Percentiles rank a stretch among this genome's conserved stretches.
Evolutionary conservation across 2,329 filamentous ascomycete genomes (phyloP).

Genomic region (Sclerotinia glacialis): DNA sequence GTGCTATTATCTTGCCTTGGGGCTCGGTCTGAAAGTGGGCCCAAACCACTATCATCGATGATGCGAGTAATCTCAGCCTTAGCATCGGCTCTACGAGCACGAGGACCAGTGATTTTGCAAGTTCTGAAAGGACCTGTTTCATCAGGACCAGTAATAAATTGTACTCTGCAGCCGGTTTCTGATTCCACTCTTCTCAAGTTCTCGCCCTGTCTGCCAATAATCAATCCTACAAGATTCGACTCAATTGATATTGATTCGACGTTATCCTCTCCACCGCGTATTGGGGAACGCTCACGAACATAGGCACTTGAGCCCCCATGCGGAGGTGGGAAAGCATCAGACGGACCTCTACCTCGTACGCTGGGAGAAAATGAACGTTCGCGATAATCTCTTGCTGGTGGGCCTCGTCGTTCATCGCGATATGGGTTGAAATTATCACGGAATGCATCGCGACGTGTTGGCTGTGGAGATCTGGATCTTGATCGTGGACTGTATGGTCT

Average conservation of each 20-base stretch:
- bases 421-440: slow-evolving; percentile 79
- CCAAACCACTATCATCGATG: slow-evolving; percentile 77
- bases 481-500: slow-evolving; percentile 62
- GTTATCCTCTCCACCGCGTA: slow-evolving; percentile 56
- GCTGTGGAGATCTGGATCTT: slow-evolving; percentile 71
- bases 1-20: slow-evolving; percentile 38
- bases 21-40: slow-evolving; percentile 42
- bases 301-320: slow-evolving; percentile 47
- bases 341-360: slow-evolving; percentile 50
- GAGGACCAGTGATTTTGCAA: slow-evolving; percentile 79
- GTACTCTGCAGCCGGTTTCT: slow-evolving; percentile 78
- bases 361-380: slow-evolving; percentile 73
- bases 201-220: slow-evolving; percentile 87
- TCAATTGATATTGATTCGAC: slow-evolving; percentile 83
- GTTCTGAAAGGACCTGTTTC: slow-evolving; percentile 70
- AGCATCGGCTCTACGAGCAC: slow-evolving; percentile 69
- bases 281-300: slow-evolving; percentile 57
- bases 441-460: slow-evolving; percentile 64
- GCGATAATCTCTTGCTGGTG: slow-evolving; percentile 53
- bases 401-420: slow-evolving; percentile 75
- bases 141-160: slow-evolving; percentile 78
- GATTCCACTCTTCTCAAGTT: slow-evolving; percentile 81
- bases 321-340: slow-evolving; percentile 59
- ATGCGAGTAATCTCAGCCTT: slow-evolving; percentile 82
- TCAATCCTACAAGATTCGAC: slow-evolving; percentile 80